These are phyloP conservation scores for Mycena sanguinolenta DNA, from an alignment of 768 basidiomycete species.

Conservation along the genomic window DNA sequence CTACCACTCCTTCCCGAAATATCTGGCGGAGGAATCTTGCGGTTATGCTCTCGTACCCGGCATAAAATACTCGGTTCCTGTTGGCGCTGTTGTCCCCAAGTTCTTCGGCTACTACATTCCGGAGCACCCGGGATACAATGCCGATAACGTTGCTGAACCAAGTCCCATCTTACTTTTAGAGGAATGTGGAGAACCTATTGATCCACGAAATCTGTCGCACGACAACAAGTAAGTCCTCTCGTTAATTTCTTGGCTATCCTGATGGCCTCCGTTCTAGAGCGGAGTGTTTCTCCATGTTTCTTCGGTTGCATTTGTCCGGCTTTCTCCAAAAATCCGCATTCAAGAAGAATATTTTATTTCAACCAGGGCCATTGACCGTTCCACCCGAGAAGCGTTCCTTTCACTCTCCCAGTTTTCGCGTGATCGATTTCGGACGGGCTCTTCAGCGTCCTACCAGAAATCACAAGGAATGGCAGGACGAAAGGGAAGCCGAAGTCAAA, in stretches of 20 bases:
- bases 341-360: constrained; percentile 59
- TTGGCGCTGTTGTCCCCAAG: constrained; percentile 60
- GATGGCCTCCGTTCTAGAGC: constrained; percentile 25
- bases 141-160: constrained; percentile 27
- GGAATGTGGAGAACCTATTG: constrained; percentile 57
- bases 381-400: constrained; percentile 45
- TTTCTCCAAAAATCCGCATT: constrained; percentile 58
- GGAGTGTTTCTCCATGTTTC: constrained; percentile 48
- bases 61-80: constrained; percentile 48
- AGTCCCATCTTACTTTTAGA: constrained; percentile 63
- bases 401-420: constrained; percentile 53
- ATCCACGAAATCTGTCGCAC: constrained; percentile 39
- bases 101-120: constrained; percentile 63
- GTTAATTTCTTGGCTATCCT: background rate
- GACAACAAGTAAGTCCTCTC: constrained; percentile 29
- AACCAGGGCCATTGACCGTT: constrained; percentile 55
- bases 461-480: constrained; percentile 28
- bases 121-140: constrained; percentile 11
- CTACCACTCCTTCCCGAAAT: constrained; percentile 48
- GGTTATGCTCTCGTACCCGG: constrained; percentile 51
- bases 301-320: constrained; percentile 55
- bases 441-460: constrained; percentile 23
- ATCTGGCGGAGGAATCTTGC: constrained; percentile 50
- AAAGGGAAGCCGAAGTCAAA: constrained; percentile 25
- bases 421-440: constrained; percentile 65